A percentile compares a stretch with the other conserved stretches of the same genome.
Conservation (phyloP, 2,329 filamentous ascomycete species). For the Colletotrichum lini region DNA sequence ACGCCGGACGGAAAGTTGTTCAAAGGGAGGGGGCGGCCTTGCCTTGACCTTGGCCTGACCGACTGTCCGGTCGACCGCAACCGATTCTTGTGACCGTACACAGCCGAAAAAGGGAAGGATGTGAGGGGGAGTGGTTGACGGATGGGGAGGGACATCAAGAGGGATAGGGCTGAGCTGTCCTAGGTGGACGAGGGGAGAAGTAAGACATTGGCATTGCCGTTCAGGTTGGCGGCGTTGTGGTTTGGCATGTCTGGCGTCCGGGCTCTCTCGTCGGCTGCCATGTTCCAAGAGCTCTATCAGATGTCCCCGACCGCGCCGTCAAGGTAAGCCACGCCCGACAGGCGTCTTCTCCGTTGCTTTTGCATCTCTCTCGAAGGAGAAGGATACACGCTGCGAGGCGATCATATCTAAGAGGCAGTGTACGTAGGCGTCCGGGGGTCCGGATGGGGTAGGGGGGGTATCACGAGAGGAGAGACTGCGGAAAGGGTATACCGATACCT, state of each 20-base stretch:
- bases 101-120: not conserved
- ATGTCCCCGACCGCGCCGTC: not conserved
- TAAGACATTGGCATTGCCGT: constrained; percentile 1
- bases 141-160: not conserved
- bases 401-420: not conserved
- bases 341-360: not conserved
- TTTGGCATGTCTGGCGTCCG: not conserved
- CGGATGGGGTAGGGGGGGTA: not conserved
- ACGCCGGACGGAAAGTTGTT: not conserved
- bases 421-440: not conserved
- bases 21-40: too few species aligned
- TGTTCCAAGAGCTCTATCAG: not conserved
- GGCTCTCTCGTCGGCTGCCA: not conserved
- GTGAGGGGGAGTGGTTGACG: not conserved
- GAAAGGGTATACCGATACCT: not conserved
- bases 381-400: not conserved
- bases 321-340: not conserved
- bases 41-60: not conserved
- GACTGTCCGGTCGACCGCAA: constrained; percentile 20
- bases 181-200: not conserved
- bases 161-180: constrained; percentile 9
- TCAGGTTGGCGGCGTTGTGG: not conserved
- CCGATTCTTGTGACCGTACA: not conserved
- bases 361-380: not conserved
- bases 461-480: not conserved